Conservation (phyloP, 139 green algal genomes). For the Pseudopediastrum boryanum region DNA sequence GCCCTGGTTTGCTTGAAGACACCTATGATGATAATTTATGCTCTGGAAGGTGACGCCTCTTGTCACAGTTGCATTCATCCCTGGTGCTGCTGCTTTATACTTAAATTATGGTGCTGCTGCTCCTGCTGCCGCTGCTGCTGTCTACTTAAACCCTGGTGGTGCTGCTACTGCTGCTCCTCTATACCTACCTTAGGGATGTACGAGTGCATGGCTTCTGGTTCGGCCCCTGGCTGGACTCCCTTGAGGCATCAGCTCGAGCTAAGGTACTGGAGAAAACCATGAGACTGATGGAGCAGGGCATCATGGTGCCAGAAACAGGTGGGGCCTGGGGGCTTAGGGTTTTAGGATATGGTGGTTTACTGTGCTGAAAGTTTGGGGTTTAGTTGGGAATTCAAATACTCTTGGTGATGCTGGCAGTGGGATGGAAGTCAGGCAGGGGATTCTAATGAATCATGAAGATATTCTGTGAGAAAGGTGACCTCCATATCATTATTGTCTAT, state of each 20-base stretch:
- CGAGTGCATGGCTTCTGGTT: conserved; percentile 25
- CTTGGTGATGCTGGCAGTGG: no score
- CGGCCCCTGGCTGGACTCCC: conserved; percentile 13
- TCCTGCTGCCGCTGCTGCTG: not conserved
- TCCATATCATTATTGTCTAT: no score
- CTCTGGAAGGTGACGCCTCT: not conserved
- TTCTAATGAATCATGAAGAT: no score
- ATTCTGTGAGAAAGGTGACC: no score
- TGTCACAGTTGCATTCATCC: not conserved
- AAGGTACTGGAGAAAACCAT: conserved; percentile 23
- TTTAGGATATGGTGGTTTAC: no score
- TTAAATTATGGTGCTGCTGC: no score
- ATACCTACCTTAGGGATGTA: conserved; percentile 8
- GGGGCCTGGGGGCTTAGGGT: not conserved
- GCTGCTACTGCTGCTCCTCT: no score
- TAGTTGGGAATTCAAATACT: no score
- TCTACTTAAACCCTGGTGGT: no score
- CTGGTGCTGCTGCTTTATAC: not conserved
- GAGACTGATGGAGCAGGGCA: conserved; percentile 19
- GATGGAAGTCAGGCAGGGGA: no score
- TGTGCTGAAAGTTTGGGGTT: no score
- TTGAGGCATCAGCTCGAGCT: not conserved
- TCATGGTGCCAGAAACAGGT: conserved; percentile 19
- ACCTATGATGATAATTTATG: not conserved
- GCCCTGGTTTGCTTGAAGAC: not conserved